Conservation (phyloP, 1,284 basidiomycete genomes). For the Irpex sp. region DNA sequence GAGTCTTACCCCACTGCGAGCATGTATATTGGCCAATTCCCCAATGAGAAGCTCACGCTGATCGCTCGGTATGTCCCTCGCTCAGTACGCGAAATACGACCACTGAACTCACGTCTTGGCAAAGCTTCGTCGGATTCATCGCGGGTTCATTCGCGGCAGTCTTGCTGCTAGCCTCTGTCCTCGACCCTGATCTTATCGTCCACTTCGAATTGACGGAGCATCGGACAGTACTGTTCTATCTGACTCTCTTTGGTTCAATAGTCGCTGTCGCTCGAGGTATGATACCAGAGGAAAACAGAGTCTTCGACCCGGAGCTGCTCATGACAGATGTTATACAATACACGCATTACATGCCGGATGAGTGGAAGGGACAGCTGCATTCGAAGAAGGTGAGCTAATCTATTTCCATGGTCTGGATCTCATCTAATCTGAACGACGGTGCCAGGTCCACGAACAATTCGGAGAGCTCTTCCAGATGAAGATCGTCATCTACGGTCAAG, state of each 20-base stretch:
- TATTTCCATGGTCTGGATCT: constrained; percentile 5
- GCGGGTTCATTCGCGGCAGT: constrained; percentile 97
- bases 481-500: constrained; percentile 81
- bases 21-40: constrained; percentile 97
- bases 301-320: constrained; percentile 91
- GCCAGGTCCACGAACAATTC: constrained; percentile 84
- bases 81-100: not conserved
- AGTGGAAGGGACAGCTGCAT: constrained; percentile 89
- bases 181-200: constrained; percentile 90
- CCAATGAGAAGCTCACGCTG: constrained; percentile 89
- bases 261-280: constrained; percentile 90
- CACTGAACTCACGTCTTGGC: not conserved
- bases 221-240: constrained; percentile 90
- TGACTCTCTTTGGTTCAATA: constrained; percentile 84
- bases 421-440: constrained; percentile 2
- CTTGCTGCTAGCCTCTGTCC: constrained; percentile 83
- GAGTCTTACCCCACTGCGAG: constrained; percentile 88
- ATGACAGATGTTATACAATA: constrained; percentile 90
- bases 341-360: constrained; percentile 93
- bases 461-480: constrained; percentile 89
- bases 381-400: constrained; percentile 66
- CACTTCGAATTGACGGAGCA: constrained; percentile 95
- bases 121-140: constrained; percentile 91
- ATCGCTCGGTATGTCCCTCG: constrained; percentile 70
- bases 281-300: constrained; percentile 91